Base-by-base conservation (phyloP, 345 rosid species). In the Populus alba region DNA sequence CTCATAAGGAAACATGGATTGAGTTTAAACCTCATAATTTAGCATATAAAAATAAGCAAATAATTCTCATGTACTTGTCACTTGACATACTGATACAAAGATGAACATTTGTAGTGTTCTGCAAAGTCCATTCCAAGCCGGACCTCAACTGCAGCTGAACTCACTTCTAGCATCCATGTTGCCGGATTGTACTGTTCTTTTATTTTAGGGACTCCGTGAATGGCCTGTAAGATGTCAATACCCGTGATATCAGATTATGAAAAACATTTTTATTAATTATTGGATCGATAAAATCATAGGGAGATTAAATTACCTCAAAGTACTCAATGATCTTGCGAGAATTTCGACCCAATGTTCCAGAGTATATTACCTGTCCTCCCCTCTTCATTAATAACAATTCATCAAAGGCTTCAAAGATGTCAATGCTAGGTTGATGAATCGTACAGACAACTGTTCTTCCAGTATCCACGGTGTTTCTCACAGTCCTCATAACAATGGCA, bases 391-490 rank as follows among this genome's bases (percentile, higher is more conserved):
- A 73, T 4, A 89, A 71, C 74, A 81, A 74, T 81, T 89, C 88
- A 25, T 89, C 91, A 31, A 89, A 89, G 68, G 91, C 91, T 81
- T 89, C 91, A 31, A 89, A 89, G 74, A 89, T 87, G 70, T 87
- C 90, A 37, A 89, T 89, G 79, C 90, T 87, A 53, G 91, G 91
- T 81, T 85, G 91, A 69, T 89, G 91, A 68, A 87, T 89, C 23
- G 91, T 89, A 82, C 90, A 89, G 29, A 89, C 89, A 72, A 88
- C 91, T 10, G 91, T 88, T 79, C 91, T 80, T 13, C 91, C 89
- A 1, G 89, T 87, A 63, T 88, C 88, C 15, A 88, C 89, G 0
- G 90, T 88, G 77, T 88, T 85, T 59, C 91, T 83, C 22, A 88
- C 88, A 6, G 91, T 84, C 79, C 89, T 86, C 89, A 88, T 85